phyloP scores from a whole-genome alignment of 2,329 filamentous ascomycete species.

The Capronia coronata region DNA sequence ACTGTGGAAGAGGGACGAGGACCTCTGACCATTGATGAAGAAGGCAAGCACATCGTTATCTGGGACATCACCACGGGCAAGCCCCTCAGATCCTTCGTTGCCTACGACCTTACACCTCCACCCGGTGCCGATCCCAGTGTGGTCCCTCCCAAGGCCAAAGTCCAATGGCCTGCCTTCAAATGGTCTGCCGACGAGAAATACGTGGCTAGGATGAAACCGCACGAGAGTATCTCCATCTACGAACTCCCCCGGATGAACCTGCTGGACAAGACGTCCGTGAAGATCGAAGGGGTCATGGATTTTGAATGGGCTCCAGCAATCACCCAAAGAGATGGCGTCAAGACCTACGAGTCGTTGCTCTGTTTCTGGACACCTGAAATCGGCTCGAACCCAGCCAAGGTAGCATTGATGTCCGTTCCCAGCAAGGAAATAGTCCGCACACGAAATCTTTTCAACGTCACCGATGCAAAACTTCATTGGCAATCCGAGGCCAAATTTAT shows the following conservation, averaged over 20 bases:
- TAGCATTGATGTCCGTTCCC: constrained; percentile 91
- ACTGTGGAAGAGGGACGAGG: constrained; percentile 83
- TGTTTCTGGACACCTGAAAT: constrained; percentile 99
- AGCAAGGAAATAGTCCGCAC: constrained; percentile 91
- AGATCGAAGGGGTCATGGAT: constrained; percentile 93
- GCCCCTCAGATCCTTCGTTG: constrained; percentile 87
- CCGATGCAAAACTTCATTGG: constrained; percentile 97
- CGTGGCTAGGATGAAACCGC: constrained; percentile 82
- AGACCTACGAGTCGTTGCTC: constrained; percentile 89
- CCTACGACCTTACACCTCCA: constrained; percentile 60
- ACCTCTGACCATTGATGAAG: constrained; percentile 79
- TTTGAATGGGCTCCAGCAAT: constrained; percentile 95
- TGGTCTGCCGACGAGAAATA: constrained; percentile 98
- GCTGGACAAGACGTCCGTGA: constrained; percentile 84
- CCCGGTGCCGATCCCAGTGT: constrained; percentile 58
- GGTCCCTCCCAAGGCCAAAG: constrained; percentile 75
- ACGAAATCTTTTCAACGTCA: constrained; percentile 95
- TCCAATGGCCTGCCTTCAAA: constrained; percentile 98
- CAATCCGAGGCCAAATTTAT: constrained; percentile 90
- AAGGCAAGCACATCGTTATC: constrained; percentile 98
- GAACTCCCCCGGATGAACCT: constrained; percentile 84
- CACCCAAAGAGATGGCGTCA: constrained; percentile 73
- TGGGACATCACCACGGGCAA: constrained; percentile 91
- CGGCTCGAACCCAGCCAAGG: constrained; percentile 94
- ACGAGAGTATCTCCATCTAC: constrained; percentile 84